Conservation (phyloP, 495 filamentous ascomycete species). For the Podospora bellae-mahoneyi region DNA sequence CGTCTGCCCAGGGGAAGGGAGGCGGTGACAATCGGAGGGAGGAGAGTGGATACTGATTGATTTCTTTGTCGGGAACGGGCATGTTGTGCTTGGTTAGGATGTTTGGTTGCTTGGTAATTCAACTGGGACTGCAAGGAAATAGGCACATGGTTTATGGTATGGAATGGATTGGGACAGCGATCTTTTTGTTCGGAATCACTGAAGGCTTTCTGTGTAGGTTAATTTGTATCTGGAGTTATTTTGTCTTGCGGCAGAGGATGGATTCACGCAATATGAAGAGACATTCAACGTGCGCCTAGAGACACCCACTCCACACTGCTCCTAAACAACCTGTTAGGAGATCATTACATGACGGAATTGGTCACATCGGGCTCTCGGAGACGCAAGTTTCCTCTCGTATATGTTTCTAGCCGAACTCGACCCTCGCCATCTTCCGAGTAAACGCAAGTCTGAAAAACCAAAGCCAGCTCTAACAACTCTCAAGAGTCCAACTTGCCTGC, state of each 20-base stretch:
- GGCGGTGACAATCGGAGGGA: slow-evolving; percentile 2
- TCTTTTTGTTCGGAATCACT: background rate
- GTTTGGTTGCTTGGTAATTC: background rate
- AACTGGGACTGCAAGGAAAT: background rate
- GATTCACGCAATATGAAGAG: background rate
- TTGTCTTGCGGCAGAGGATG: background rate
- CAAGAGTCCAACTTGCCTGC: no score
- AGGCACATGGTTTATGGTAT: background rate
- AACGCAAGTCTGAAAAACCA: no score
- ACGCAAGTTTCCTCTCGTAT: no score
- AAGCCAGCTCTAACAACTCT: no score
- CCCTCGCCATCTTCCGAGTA: no score
- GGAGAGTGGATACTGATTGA: background rate
- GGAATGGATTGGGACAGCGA: background rate
- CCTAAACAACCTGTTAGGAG: no score
- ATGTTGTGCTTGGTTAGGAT: background rate
- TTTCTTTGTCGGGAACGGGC: background rate
- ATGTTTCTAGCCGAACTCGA: no score
- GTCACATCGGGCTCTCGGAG: no score
- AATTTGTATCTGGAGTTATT: background rate
- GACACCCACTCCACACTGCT: no score
- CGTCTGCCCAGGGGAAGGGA: slow-evolving; percentile 32
- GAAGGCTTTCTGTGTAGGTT: background rate
- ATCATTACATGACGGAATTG: no score
- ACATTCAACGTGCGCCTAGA: no score